phyloP scores from a whole-genome alignment of 225 moss, liverwort and hornwort species.

The Takakia lepidozioides region DNA sequence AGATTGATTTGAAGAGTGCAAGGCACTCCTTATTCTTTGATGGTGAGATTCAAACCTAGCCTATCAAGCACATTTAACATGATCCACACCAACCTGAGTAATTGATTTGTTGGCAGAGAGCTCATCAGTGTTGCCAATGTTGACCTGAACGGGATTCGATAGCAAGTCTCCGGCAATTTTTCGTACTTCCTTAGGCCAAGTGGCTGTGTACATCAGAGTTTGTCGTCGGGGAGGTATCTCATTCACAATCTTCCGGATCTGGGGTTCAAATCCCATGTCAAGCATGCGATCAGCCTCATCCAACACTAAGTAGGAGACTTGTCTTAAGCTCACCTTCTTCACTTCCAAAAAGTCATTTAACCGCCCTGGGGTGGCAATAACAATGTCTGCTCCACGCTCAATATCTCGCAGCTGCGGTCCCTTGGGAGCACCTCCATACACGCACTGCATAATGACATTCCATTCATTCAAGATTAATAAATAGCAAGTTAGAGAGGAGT shows the following conservation, averaged over 20 bases:
- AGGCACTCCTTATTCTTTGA: no score
- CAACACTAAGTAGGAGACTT: conserved; percentile 77
- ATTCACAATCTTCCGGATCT: conserved; percentile 94
- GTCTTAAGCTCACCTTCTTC: conserved; percentile 82
- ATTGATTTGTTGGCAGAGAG: conserved; percentile 91
- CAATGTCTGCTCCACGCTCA: conserved; percentile 85
- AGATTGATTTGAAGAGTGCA: no score
- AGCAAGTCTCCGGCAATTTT: conserved; percentile 95
- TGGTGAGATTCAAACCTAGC: no score
- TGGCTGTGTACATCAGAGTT: conserved; percentile 95
- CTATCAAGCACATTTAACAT: no score
- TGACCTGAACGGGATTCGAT: conserved; percentile 85
- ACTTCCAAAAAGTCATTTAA: conserved; percentile 95
- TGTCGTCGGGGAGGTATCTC: conserved; percentile 84
- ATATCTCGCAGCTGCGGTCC: conserved; percentile 90
- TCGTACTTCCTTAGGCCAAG: conserved; percentile 95
- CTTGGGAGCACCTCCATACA: conserved; percentile 95
- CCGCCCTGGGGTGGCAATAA: conserved; percentile 89
- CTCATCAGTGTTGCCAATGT: conserved; percentile 91
- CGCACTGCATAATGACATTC: no score
- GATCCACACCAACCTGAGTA: conserved; percentile 77
- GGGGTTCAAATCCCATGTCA: conserved; percentile 98
- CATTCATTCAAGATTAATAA: no score
- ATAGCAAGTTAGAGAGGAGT: no score
- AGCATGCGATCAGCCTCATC: conserved; percentile 99